Base-by-base conservation (phyloP, 495 filamentous ascomycete genomes). In the Talaromyces stipitatus region DNA sequence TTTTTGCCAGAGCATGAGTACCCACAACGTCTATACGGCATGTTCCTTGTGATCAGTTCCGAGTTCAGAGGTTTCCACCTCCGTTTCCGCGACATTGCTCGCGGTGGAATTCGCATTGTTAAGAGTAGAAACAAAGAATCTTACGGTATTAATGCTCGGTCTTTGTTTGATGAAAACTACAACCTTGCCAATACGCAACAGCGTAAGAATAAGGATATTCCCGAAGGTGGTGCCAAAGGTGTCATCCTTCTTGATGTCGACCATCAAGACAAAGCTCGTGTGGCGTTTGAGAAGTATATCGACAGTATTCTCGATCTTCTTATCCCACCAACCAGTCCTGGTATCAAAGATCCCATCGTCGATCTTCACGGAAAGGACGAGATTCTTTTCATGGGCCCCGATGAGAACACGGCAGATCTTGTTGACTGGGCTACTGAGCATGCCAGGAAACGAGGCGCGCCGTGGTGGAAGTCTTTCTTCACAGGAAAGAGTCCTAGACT, bases 401-500 rank as follows among this genome's bases (percentile, higher is more conserved):
- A 98, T 62, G 94, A 98, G 84, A 97, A 97, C 74, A 98, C 94
- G 4, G 94, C 94, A 29, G 91, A 95, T 64, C 79, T 98, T 48
- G 94, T 98, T 32, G 86, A 97, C 71, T 98, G 94, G 94, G 94
- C 94, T 26, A 98, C 94, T 3, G 89, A 92, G 69, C 94, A 98
- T 69, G 95, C 94, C 58, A 82, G 89, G 32, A 78, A 74, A 61
- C 84, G 94, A 60, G 92, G 91, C 54, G 95, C 95, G 23, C 89
- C 90, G 23, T 97, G 92, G 91, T 98, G 94, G 94, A 98, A 97
- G 76, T 97, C 95, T 0, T 98, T 98, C 83, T 97, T 98, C 79
- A 98, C 94, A 2, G 94, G 94, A 65, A 97, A 97, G 80, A 95
- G 89, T 62, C 94, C 94, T 23, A 92, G 86, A 71, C 78, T 98